Evolutionary conservation across 805 yeast genomes (phyloP).

Genomic region (Barnettozyma californica): DNA sequence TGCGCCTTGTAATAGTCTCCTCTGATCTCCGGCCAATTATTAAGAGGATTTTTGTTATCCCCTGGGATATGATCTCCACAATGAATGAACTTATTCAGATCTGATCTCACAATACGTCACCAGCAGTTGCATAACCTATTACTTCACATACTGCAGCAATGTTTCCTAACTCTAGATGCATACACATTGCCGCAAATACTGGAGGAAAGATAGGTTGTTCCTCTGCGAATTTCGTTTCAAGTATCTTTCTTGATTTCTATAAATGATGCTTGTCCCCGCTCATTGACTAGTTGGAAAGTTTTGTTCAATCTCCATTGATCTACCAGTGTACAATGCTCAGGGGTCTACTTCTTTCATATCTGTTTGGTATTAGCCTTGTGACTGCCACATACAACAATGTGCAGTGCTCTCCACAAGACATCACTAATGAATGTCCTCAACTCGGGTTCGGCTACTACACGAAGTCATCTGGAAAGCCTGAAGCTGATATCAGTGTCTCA

Average conservation of each 20-base stretch:
- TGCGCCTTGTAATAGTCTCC: too few relatives aligned
- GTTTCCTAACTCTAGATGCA: neutral
- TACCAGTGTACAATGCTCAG: neutral
- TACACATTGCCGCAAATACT: neutral
- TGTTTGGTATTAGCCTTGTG: neutral
- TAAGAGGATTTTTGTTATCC: too few relatives aligned
- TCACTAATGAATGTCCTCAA: neutral
- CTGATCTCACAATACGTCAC: neutral
- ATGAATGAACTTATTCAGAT: neutral
- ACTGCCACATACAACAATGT: neutral
- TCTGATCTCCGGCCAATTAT: too few relatives aligned
- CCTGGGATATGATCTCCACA: neutral
- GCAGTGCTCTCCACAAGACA: neutral
- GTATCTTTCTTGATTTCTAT: neutral
- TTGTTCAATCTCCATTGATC: too few relatives aligned
- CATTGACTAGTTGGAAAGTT: too few relatives aligned
- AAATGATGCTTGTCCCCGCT: too few relatives aligned
- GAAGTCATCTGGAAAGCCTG: too few relatives aligned
- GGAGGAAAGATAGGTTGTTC: neutral
- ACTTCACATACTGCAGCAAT: neutral
- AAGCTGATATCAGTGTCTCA: conserved; percentile 2
- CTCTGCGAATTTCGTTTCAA: neutral
- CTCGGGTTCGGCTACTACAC: too few relatives aligned
- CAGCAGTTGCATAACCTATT: neutral
- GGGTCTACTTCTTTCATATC: neutral